Base-by-base conservation (phyloP, 331 rosid genomes). In the Prunus yedoensis region DNA sequence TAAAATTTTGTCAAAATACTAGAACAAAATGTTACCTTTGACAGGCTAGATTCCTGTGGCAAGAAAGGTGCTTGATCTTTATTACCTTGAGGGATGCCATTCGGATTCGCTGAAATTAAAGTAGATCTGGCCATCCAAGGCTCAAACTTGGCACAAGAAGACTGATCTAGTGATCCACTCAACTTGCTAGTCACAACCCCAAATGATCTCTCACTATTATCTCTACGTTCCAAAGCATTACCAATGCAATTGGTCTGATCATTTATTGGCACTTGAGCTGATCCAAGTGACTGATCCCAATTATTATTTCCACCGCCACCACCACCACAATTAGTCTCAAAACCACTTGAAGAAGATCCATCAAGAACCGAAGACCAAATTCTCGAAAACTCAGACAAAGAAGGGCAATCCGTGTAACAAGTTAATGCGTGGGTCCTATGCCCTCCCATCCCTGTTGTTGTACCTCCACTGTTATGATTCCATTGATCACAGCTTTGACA, bases 401-500 rank as follows among this genome's bases (percentile, higher is more conserved):
- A 79, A 17, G 97, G 96, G 71, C 89, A 89, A 3, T 88, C 96
- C 1, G 80, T 53, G 20, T 86, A 91, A 59, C 59, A 84, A 27
- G 53, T 74, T 74, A 90, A 66, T 1, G 73, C 8, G 17, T 78
- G 74, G 28, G 71, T 73, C 41, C 57, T 76, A 74, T 91, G 91
- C 30, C 82, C 89, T 76, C 82, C 90, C 77, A 78, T 25, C 10
- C 81, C 71, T 18, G 82, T 10, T 47, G 52, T 11, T 10, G 52
- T 72, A 65, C 92, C 83, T 3, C 74, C 83, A 66, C 53, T 74
- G 20, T 47, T 79, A 51, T 59, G 77, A 21, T 46, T 83, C 92
- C 87, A 87, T 3, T 85, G 92, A 32, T 62, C 67, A 70, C 97
- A 94, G 62, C 56, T 71, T 58, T 83, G 88, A 75, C 97, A 90